Evolutionary conservation across 257 asterid genomes (phyloP).

Genomic region (Gynochthodes officinalis): DNA sequence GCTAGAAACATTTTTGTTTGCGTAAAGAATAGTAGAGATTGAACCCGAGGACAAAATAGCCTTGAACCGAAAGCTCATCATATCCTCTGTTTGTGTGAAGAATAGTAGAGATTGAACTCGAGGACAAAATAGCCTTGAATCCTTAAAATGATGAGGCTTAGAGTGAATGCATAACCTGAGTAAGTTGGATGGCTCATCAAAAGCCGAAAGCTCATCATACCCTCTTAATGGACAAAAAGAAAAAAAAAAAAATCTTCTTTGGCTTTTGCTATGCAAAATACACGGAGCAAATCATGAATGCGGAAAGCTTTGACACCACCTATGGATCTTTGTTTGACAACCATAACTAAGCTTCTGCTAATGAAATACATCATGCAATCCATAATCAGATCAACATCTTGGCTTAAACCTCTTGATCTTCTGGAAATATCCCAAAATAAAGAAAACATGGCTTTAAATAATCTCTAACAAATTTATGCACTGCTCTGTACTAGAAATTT

Average conservation of each 20-base stretch:
- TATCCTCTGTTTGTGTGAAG: too few species aligned
- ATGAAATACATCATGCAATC: neutral
- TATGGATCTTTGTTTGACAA: neutral
- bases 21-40: too few species aligned
- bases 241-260: neutral
- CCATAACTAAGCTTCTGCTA: neutral
- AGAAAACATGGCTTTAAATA: constrained; percentile 11
- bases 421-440: constrained; percentile 2
- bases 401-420: neutral
- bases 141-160: too few species aligned
- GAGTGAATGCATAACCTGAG: neutral
- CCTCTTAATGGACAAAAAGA: neutral
- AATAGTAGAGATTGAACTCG: too few species aligned
- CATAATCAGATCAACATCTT: neutral
- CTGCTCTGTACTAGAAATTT: neutral
- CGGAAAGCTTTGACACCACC: neutral
- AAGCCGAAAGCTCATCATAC: neutral
- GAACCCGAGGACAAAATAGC: too few species aligned
- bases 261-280: neutral
- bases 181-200: neutral
- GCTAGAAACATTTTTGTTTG: too few species aligned
- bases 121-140: too few species aligned
- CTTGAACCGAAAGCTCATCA: too few species aligned
- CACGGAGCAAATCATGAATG: constrained; percentile 8
- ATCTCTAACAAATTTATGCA: neutral